Evolutionary conservation across 257 asterid species (phyloP).

Genomic region (Petunia secreta): DNA sequence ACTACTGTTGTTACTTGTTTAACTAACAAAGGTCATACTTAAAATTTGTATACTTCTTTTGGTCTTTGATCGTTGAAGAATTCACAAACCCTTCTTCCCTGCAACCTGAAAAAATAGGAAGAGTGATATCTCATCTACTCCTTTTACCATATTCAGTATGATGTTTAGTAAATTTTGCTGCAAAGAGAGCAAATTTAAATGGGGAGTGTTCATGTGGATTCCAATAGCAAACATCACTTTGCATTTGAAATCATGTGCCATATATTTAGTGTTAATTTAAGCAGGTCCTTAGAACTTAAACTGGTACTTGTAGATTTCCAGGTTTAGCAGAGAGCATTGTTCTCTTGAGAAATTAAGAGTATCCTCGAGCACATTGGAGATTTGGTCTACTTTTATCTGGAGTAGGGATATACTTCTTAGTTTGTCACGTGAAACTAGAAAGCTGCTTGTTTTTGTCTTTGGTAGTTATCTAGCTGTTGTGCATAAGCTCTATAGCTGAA

Average conservation of each 20-base stretch:
- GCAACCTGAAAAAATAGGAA: not conserved
- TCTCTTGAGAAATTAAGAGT: not conserved
- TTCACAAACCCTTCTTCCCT: not conserved
- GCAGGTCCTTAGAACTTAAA: not conserved
- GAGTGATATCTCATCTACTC: not conserved
- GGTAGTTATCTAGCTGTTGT: not conserved
- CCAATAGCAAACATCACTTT: not conserved
- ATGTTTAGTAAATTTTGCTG: not conserved
- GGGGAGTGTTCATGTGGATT: not conserved
- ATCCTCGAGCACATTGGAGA: not conserved
- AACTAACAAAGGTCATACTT: constrained; percentile 1
- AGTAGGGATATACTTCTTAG: constrained; percentile 6
- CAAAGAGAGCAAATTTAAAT: not conserved
- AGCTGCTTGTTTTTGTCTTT: not conserved
- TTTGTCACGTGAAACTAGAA: constrained; percentile 12
- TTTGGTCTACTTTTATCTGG: not conserved
- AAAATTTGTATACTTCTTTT: not conserved
- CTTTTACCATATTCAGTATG: not conserved
- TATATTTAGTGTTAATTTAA: not conserved
- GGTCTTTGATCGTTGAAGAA: not conserved
- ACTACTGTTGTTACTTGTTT: not conserved
- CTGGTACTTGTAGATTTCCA: not conserved
- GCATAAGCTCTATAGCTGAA: constrained; percentile 6
- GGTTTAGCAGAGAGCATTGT: not conserved
- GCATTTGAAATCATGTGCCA: constrained; percentile 14